Evolutionary conservation across 2,329 filamentous ascomycete genomes (phyloP).

Genomic region (Cercospora sp.): DNA sequence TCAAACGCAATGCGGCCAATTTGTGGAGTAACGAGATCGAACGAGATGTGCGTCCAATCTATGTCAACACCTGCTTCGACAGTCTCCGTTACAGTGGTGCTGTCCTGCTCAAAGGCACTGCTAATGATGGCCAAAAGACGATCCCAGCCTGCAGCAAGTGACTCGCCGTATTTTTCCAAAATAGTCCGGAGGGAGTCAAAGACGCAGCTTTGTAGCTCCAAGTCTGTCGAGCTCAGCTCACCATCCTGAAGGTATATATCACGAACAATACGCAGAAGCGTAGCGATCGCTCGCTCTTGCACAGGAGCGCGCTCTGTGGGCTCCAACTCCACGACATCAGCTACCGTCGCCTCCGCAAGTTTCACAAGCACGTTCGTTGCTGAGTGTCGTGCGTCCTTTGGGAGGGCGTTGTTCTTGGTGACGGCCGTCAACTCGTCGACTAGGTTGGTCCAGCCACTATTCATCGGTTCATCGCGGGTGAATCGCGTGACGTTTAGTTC

Average conservation of each 20-base stretch:
- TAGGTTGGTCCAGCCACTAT: constrained; percentile 75
- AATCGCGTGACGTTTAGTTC: constrained; percentile 59
- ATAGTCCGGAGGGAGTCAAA: constrained; percentile 67
- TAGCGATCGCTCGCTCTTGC: constrained; percentile 35
- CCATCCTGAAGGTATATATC: constrained; percentile 34
- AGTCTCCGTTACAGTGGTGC: constrained; percentile 2
- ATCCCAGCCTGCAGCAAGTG: constrained; percentile 78
- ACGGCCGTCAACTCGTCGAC: constrained; percentile 55
- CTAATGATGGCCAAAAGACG: constrained; percentile 81
- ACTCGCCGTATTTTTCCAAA: constrained; percentile 85
- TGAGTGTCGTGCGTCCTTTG: constrained; percentile 48
- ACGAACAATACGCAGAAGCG: constrained; percentile 51
- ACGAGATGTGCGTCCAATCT: constrained; percentile 34
- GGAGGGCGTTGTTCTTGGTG: constrained; percentile 43
- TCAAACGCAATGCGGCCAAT: constrained; percentile 85
- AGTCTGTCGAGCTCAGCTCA: constrained; percentile 32
- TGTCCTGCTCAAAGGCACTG: constrained; percentile 66
- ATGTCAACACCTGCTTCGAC: constrained; percentile 26
- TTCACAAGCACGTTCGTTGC: constrained; percentile 53
- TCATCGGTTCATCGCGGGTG: constrained; percentile 62
- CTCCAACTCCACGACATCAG: constrained; percentile 54
- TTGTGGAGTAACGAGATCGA: constrained; percentile 61
- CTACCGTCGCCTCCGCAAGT: constrained; percentile 50
- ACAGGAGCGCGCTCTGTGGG: constrained; percentile 35
- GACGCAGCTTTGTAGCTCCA: constrained; percentile 68